Base-by-base conservation (phyloP, 176 grass and related monocot genomes). In the Typha latifolia region DNA sequence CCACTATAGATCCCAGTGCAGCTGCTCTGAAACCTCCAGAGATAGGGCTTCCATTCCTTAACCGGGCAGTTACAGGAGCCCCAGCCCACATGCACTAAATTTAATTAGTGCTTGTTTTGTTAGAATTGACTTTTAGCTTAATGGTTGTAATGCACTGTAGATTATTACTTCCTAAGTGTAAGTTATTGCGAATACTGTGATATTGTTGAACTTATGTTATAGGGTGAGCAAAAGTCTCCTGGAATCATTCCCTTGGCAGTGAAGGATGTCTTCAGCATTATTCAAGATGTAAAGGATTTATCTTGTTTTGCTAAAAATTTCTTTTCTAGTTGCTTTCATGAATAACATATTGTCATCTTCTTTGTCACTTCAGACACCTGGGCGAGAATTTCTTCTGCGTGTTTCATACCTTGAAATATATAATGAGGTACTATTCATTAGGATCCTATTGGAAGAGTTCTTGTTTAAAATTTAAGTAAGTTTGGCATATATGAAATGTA, bases 321-420 rank as follows among this genome's bases (percentile, higher is more conserved):
- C 18, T 49, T 49, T 71, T 62, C 43, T 12, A 29, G 32, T 26
- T 51, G 27, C 14, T 14, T 77, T 61, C 13, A 55, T 29, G 3
- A 61, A 65, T 91, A 69, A 85, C 12, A 69, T 29, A 3, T 77
- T 61, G 72, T 73, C 1, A 49, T 50, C 51, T 61, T 79, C 71
- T 64, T 79, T 57, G 71, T 78, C 15, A 71, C 61, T 32, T 80
- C 81, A 97, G 93, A 97, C 93, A 51, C 93, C 93, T 47, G 93
- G 93, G 48, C 82, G 88, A 66, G 93, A 97, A 65, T 97, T 97
- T 89, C 93, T 97, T 84, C 78, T 97, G 66, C 93, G 93, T 51
- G 93, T 97, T 73, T 97, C 93, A 34, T 97, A 97, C 74, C 85
- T 97, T 82, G 93, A 97, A 86, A 97, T 97, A 80, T 97, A 97